Percentiles rank a stretch among this genome's conserved stretches.
These are phyloP conservation scores for Malassezia sympodialis DNA, from an alignment of 1,284 basidiomycete species.

Conservation along the genomic window DNA sequence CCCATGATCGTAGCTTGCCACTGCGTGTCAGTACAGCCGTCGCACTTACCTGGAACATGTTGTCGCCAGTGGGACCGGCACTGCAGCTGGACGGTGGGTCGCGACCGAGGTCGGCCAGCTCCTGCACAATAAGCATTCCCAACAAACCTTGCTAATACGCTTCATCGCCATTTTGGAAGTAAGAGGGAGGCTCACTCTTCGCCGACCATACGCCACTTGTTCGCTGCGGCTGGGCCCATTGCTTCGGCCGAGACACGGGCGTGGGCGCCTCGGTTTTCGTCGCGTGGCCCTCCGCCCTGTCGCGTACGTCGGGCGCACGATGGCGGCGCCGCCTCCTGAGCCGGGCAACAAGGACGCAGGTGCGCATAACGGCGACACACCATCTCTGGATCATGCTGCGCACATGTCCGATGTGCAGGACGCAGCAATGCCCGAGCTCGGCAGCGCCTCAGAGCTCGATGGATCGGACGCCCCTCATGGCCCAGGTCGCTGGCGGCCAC, in stretches of 20 bases:
- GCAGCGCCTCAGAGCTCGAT: background rate
- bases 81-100: conserved; percentile 47
- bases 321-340: background rate
- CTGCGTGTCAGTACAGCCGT: conserved; percentile 16
- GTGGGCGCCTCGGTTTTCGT: background rate
- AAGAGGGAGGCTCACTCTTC: background rate
- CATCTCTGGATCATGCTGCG: background rate
- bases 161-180: conserved; percentile 43
- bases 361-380: background rate
- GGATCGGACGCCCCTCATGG: background rate
- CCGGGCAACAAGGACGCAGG: background rate
- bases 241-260: background rate
- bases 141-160: conserved; percentile 45
- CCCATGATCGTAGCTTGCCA: conserved; percentile 49
- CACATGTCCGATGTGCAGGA: background rate
- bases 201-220: background rate
- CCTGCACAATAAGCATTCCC: conserved; percentile 14
- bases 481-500: background rate
- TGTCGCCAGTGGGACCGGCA: conserved; percentile 47
- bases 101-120: conserved; percentile 46
- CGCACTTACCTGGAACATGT: conserved; percentile 43
- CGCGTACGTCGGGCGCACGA: background rate
- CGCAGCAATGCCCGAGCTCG: background rate
- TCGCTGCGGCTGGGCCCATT: background rate
- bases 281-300: background rate